Conservation (phyloP, 176 grass and related monocot species). For the Oryza coarctata region DNA sequence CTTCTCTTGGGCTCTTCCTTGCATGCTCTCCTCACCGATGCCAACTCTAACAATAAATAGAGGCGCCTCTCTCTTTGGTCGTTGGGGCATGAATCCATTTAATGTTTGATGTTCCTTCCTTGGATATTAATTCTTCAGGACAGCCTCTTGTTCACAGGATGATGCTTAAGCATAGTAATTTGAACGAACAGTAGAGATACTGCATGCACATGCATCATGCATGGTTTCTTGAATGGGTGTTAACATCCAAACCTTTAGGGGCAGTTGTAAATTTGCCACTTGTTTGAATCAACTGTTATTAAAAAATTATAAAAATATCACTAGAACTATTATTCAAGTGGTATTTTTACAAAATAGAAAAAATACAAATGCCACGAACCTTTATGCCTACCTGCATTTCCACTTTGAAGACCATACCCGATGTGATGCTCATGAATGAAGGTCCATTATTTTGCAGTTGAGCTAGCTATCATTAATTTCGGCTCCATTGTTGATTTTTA, state of each 20-base stretch:
- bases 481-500: background rate
- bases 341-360: too few species aligned
- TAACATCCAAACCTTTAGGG: conserved; percentile 12
- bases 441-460: background rate
- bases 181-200: background rate
- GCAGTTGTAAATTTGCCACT: too few species aligned
- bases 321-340: too few species aligned
- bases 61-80: conserved; percentile 44
- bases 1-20: background rate
- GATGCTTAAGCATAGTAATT: background rate
- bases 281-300: too few species aligned
- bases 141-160: background rate
- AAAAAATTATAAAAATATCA: too few species aligned
- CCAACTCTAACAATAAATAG: conserved; percentile 45
- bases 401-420: conserved; percentile 2
- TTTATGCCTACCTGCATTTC: background rate
- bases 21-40: background rate
- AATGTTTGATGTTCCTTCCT: background rate
- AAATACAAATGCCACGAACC: too few species aligned
- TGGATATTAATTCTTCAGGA: conserved; percentile 12
- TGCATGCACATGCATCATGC: background rate
- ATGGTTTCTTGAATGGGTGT: background rate
- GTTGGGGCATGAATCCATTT: conserved; percentile 33
- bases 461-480: background rate
- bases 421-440: background rate